Base-by-base conservation (phyloP, 1,284 basidiomycete genomes). In the Termitomyces sp. region DNA sequence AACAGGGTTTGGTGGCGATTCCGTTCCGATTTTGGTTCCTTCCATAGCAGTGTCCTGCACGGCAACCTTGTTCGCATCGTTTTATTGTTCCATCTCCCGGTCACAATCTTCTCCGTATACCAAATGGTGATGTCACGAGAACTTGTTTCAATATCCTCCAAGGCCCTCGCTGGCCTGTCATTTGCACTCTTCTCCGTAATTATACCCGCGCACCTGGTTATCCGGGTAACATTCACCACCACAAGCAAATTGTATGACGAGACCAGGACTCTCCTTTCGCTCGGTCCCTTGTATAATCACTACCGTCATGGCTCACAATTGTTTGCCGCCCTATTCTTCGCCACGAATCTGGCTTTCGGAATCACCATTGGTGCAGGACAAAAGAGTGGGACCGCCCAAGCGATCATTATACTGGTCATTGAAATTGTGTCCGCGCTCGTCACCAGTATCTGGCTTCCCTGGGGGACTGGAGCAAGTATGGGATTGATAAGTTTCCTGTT, bases 381-480 rank as follows among this genome's bases (percentile, higher is more conserved):
- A 73, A 76, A 76, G 58, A 92, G 86, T 60, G 96, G 95, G 1
- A 93, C 92, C 0, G 86, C 90, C 3, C 96, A 98, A 67, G 88
- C 93, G 1, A 84, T 97, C 62, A 78, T 97, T 50, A 84, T 99
- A 57, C 75, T 96, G 16, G 79, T 95, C 13, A 81, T 91, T 26
- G 93, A 97, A 66, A 85, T 97, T 14, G 76, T 78, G 30, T 83
- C 86, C 39, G 88, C 93, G 5, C 74, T 96, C 49, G 80, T 91
- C 30, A 96, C 93, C 38, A 93, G 89, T 54, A 76, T 97, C 38
- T 97, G 93, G 93, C 78, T 95, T 53, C 94, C 95, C 14, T 98
- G 95, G 95, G 93, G 91, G 38, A 88, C 91, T 50, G 94, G 95
- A 3, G 93, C 95, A 1, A 91, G 92, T 59, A 97, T 97, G 95